Conservation (phyloP, 768 basidiomycete species). For the Tricholoma sp. region DNA sequence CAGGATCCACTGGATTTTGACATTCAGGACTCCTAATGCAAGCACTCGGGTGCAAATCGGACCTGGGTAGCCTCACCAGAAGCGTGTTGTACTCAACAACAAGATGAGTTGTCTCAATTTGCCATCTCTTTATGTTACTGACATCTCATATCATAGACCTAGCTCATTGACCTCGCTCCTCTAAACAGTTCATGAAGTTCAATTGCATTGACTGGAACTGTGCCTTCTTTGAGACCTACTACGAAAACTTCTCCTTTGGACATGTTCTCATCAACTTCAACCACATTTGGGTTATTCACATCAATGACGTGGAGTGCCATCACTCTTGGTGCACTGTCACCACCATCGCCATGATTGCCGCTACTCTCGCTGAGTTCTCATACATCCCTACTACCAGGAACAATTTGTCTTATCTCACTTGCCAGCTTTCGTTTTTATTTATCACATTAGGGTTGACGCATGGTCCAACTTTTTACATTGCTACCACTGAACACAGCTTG, state of each 20-base stretch:
- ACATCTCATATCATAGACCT: slow-evolving; percentile 45
- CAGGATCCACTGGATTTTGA: slow-evolving; percentile 85
- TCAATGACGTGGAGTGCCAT: slow-evolving; percentile 92
- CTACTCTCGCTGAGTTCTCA: slow-evolving; percentile 91
- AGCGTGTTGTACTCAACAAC: slow-evolving; percentile 79
- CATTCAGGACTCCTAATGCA: slow-evolving; percentile 98
- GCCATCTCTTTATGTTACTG: slow-evolving; percentile 1
- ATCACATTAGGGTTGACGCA: slow-evolving; percentile 88
- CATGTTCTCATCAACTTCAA: slow-evolving; percentile 99
- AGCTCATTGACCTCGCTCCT: slow-evolving; percentile 87
- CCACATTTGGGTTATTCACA: slow-evolving; percentile 97
- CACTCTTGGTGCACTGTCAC: slow-evolving; percentile 91
- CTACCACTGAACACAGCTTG: slow-evolving; percentile 64
- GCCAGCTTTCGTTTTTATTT: slow-evolving; percentile 83
- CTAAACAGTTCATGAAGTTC: slow-evolving; percentile 95
- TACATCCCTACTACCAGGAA: slow-evolving; percentile 99
- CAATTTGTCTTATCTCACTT: slow-evolving; percentile 93
- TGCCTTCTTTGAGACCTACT: slow-evolving; percentile 99
- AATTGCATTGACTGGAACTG: slow-evolving; percentile 95
- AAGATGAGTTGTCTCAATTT: slow-evolving; percentile 48
- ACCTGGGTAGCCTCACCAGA: slow-evolving; percentile 99
- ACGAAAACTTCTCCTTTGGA: slow-evolving; percentile 93
- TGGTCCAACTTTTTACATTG: slow-evolving; percentile 94
- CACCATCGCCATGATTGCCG: slow-evolving; percentile 93
- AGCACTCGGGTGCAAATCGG: slow-evolving; percentile 91